Percentiles rank a stretch among this genome's conserved stretches.
Conservation (phyloP, 2,329 filamentous ascomycete genomes). For the Beauveria bassiana region DNA sequence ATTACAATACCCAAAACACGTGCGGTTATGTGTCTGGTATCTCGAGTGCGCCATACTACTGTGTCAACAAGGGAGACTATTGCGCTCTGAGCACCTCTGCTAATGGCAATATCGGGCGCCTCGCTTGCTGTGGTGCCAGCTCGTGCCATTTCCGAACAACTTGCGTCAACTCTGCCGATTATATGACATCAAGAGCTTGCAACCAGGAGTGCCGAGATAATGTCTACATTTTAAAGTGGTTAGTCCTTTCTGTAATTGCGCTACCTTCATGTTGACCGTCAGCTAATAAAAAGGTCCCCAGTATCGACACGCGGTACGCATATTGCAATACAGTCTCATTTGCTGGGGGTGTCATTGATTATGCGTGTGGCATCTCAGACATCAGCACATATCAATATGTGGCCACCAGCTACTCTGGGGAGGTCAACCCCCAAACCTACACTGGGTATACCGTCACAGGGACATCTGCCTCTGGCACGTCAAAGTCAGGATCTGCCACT, state of each 20-base stretch:
- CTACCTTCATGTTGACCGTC: background rate
- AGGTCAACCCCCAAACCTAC: constrained; percentile 24
- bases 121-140: constrained; percentile 33
- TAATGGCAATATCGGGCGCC: constrained; percentile 23
- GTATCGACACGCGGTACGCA: constrained; percentile 26
- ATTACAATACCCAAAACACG: constrained; percentile 41
- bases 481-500: background rate
- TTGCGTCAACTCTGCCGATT: constrained; percentile 32
- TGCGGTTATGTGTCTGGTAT: constrained; percentile 41
- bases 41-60: constrained; percentile 32
- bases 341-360: constrained; percentile 33
- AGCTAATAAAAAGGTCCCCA: constrained; percentile 19
- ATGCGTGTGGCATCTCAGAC: constrained; percentile 31
- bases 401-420: constrained; percentile 33
- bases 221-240: constrained; percentile 39
- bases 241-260: constrained; percentile 12
- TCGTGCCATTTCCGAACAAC: constrained; percentile 27
- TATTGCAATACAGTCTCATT: constrained; percentile 41
- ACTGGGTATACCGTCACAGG: constrained; percentile 18
- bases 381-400: constrained; percentile 28
- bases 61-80: constrained; percentile 21
- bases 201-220: constrained; percentile 33
- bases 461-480: background rate
- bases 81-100: constrained; percentile 34
- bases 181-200: constrained; percentile 29